Percentiles rank a stretch among this genome's conserved stretches.
Conservation (phyloP, 225 moss, liverwort and hornwort genomes). For the Straminergon stramineum region DNA sequence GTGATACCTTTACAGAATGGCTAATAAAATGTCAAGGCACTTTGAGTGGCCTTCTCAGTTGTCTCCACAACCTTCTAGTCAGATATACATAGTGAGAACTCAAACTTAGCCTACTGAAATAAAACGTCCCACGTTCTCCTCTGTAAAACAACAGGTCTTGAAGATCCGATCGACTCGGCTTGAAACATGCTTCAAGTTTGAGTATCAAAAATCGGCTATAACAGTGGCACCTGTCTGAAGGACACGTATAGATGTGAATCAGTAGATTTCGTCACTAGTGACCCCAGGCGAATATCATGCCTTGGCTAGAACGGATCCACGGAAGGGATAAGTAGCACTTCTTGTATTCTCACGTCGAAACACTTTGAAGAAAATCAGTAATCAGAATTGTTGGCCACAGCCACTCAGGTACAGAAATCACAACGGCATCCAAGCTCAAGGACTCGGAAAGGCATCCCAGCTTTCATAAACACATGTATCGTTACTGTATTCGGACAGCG, state of each 20-base stretch:
- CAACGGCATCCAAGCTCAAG: not conserved
- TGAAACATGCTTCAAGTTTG: not conserved
- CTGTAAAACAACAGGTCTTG: not conserved
- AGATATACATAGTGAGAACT: not conserved
- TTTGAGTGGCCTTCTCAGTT: not conserved
- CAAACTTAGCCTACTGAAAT: not conserved
- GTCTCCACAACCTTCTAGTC: not conserved
- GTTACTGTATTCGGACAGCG: not conserved
- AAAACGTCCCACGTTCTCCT: not conserved
- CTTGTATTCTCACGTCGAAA: not conserved
- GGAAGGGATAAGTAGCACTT: not conserved
- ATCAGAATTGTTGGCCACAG: not conserved
- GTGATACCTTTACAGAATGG: not conserved
- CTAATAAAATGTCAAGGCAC: not conserved
- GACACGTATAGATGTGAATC: not conserved
- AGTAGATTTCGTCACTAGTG: not conserved
- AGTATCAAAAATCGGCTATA: not conserved
- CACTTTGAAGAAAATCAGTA: not conserved
- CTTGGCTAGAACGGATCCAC: not conserved
- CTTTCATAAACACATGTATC: conserved; percentile 4
- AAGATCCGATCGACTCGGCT: not conserved
- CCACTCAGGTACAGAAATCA: not conserved
- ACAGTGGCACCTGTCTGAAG: not conserved
- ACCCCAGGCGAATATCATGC: not conserved
- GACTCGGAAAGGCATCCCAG: not conserved